A percentile compares a stretch with the other conserved stretches of the same genome.
These are phyloP conservation scores for Magnaporthiopsis incrustans DNA, from an alignment of 2,329 filamentous ascomycete genomes.

Conservation along the genomic window DNA sequence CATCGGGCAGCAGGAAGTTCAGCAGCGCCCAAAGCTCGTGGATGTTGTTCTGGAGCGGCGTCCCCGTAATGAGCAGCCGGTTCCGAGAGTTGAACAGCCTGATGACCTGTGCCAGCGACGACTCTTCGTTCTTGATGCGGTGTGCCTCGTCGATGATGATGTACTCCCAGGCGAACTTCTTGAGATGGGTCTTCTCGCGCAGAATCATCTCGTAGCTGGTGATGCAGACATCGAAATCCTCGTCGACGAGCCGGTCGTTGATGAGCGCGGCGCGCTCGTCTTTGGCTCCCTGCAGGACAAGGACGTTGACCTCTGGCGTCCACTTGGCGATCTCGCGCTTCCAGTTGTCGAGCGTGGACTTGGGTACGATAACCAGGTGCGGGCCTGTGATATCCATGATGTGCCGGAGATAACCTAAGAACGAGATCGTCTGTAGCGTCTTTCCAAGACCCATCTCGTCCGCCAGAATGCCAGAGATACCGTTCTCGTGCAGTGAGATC, in stretches of 20 bases:
- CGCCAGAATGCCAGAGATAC: conserved; percentile 94
- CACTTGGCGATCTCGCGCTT: conserved; percentile 87
- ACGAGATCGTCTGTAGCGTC: conserved; percentile 94
- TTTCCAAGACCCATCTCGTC: conserved; percentile 99
- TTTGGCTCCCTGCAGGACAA: conserved; percentile 91
- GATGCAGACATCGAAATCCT: conserved; percentile 96
- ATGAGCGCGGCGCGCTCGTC: conserved; percentile 86
- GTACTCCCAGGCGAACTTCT: conserved; percentile 99
- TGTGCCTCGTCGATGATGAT: conserved; percentile 98
- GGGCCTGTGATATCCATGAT: conserved; percentile 84
- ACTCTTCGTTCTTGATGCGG: conserved; percentile 99
- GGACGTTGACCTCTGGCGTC: conserved; percentile 91
- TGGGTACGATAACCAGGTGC: conserved; percentile 86
- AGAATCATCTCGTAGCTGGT: conserved; percentile 99
- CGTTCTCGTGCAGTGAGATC: conserved; percentile 94
- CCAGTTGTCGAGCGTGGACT: conserved; percentile 98
- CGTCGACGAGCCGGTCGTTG: conserved; percentile 81
- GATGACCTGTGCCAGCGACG: conserved; percentile 91
- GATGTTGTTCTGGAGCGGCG: conserved; percentile 93
- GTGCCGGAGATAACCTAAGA: conserved; percentile 89
- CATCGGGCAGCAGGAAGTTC: conserved; percentile 95
- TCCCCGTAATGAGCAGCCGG: conserved; percentile 90
- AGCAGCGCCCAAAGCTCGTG: conserved; percentile 96
- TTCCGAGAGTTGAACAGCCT: conserved; percentile 94
- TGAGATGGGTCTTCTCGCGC: conserved; percentile 85